Evolutionary conservation across 306 rosid species (phyloP), one percentile per base, ranked within the genome.

Genomic region (Casuarina cunninghamiana): DNA sequence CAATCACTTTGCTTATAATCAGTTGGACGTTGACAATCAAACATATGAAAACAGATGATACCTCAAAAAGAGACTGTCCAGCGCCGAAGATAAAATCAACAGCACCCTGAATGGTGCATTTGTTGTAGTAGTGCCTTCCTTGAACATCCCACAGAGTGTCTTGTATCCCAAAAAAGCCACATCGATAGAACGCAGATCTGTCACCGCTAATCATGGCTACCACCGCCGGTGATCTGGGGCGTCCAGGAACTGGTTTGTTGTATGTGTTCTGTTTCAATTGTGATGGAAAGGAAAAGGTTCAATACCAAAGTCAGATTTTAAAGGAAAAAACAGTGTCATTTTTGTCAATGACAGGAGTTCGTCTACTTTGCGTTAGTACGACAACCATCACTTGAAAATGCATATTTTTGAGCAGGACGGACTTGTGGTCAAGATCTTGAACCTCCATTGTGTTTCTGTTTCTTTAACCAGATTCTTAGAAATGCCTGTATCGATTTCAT

Each of bases 91-190:
- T 94, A 58, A 94, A 94, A 80, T 94, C 98, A 49, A 87, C 82
- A 55, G 97, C 97, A 77, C 97, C 98, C 83, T 89, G 80, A 3
- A 94, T 87, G 8, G 89, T 86, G 74, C 98, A 94, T 21, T 8
- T 80, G 3, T 84, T 75, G 57, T 80, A 92, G 86, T 86, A 94
- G 17, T 94, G 98, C 69, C 91, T 79, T 71, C 98, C 97, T 32
- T 58, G 71, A 21, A 48, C 83, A 65, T 92, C 98, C 98, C 98
- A 94, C 41, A 94, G 61, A 19, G 98, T 92, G 72, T 94, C 98
- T 84, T 94, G 98, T 53, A 94, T 35, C 2, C 98, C 91, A 44
- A 9, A 87, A 79, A 92, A 94, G 0, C 93, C 96, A 32, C 91
- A 91, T 13, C 68, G 43, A 5, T 66, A 54, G 70, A 94, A 94